Evolutionary conservation across 345 rosid species (phyloP).

Genomic region (Combretum micranthum): DNA sequence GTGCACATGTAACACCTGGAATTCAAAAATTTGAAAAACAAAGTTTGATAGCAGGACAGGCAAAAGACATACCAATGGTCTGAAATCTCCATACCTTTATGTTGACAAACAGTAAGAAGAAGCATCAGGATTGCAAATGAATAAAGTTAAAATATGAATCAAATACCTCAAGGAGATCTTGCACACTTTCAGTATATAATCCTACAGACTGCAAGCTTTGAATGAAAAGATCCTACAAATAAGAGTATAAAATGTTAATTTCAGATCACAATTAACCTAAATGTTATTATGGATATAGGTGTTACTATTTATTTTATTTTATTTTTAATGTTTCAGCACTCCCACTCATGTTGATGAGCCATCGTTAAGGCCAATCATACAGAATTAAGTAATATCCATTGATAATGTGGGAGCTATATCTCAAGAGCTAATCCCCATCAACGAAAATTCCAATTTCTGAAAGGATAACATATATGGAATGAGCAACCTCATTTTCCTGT

Average conservation of each 20-base stretch:
- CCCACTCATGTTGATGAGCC: not conserved
- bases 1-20: conserved; percentile 65
- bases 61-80: no score
- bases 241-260: not conserved
- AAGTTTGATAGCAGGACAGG: no score
- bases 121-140: not conserved
- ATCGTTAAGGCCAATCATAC: no score
- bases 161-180: conserved; percentile 76
- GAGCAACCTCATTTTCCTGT: not conserved
- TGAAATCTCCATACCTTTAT: no score
- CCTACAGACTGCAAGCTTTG: conserved; percentile 85
- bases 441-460: not conserved
- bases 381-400: no score
- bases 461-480: not conserved
- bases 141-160: not conserved
- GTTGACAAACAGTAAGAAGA: no score
- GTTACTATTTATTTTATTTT: no score
- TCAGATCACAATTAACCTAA: not conserved
- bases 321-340: not conserved
- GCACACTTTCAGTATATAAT: conserved; percentile 65
- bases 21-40: not conserved
- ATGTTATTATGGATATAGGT: no score
- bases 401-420: no score
- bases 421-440: not conserved
- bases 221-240: conserved; percentile 79